A percentile compares a stretch with the other conserved stretches of the same genome.
These are phyloP conservation scores for Calonectria pseudoreteaudii DNA, from an alignment of 2,329 filamentous ascomycete genomes.

Conservation along the genomic window DNA sequence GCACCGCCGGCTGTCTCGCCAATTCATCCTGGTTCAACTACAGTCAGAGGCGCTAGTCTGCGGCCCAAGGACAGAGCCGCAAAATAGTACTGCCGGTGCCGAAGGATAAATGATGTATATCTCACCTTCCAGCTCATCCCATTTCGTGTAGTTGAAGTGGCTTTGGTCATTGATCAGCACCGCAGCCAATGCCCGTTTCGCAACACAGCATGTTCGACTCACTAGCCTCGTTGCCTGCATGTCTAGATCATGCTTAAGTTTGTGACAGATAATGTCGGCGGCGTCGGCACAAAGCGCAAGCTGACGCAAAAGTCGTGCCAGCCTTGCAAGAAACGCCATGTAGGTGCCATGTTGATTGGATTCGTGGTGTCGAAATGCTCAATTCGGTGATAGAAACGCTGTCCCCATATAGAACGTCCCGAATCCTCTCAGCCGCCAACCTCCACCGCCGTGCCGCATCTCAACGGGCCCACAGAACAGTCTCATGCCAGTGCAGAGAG, in stretches of 20 bases:
- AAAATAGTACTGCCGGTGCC: neutral
- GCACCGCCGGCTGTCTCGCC: neutral
- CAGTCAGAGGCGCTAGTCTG: neutral
- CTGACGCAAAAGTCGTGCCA: slow-evolving; percentile 12
- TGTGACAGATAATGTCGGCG: slow-evolving; percentile 5
- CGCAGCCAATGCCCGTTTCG: too few relatives aligned
- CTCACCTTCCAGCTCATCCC: neutral
- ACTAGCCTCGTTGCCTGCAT: neutral
- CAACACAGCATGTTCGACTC: neutral
- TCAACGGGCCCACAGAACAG: neutral
- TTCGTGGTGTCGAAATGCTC: neutral
- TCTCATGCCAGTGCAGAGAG: neutral
- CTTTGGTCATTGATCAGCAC: neutral
- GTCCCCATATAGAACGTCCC: neutral
- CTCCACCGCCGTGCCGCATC: neutral
- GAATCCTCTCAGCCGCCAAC: neutral
- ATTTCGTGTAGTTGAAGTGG: too few relatives aligned
- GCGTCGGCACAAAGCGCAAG: slow-evolving; percentile 13
- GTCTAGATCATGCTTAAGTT: slow-evolving; percentile 11
- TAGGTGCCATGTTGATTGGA: neutral
- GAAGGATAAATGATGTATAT: neutral
- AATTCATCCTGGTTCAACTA: neutral
- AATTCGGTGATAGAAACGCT: neutral
- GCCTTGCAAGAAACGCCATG: slow-evolving; percentile 20
- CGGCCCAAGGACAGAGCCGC: neutral